These are phyloP conservation scores for Gilbertella persicaria DNA, from an alignment of 371 early-diverging fungal species.

Conservation along the genomic window DNA sequence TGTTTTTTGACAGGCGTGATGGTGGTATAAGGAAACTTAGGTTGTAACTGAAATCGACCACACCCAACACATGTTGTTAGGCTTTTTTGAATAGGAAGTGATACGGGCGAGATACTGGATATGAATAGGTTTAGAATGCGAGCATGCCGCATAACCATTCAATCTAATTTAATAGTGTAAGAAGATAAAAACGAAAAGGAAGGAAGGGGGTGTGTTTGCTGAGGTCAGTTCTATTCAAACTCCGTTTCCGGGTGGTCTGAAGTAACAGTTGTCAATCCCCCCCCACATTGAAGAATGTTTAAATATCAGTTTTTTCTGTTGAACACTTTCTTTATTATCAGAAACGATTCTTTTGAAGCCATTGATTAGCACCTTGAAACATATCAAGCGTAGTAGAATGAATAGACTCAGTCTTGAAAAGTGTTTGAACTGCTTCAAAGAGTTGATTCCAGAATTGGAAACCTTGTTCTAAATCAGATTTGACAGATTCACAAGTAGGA, in stretches of 20 bases:
- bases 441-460: slow-evolving; percentile 58
- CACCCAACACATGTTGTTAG: slow-evolving; percentile 11
- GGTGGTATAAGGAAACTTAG: neutral
- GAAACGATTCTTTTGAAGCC: slow-evolving; percentile 33
- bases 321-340: slow-evolving; percentile 3
- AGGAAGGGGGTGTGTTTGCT: neutral
- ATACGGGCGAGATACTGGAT: slow-evolving; percentile 2
- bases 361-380: slow-evolving; percentile 51
- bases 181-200: neutral
- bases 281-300: too few relatives aligned
- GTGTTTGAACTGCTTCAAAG: slow-evolving; percentile 29
- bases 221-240: too few relatives aligned
- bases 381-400: slow-evolving; percentile 24
- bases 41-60: slow-evolving; percentile 7
- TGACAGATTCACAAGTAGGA: slow-evolving; percentile 39
- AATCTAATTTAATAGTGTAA: neutral
- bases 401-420: slow-evolving; percentile 29
- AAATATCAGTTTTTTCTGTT: slow-evolving; percentile 2
- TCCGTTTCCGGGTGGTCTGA: too few relatives aligned
- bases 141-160: slow-evolving; percentile 22
- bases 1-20: neutral
- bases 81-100: neutral
- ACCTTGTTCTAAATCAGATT: slow-evolving; percentile 45
- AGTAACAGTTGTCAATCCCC: too few relatives aligned
- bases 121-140: slow-evolving; percentile 19